Evolutionary conservation across 2,329 filamentous ascomycete species (phyloP).

Genomic region (Fusarium lateritium): DNA sequence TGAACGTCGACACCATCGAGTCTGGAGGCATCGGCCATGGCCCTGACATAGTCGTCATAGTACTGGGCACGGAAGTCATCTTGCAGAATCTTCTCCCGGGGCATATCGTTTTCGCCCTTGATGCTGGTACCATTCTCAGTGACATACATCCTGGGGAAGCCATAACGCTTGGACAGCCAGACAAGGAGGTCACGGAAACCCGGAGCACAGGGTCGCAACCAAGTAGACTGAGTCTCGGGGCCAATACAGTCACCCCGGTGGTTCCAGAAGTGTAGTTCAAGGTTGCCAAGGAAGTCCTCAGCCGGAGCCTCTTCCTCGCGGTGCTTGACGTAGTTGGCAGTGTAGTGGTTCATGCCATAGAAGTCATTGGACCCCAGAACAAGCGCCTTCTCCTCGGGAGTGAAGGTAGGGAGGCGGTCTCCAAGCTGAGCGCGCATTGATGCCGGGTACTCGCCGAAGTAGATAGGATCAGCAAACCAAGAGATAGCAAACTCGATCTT

Average conservation of each 20-base stretch:
- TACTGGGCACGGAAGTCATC: conserved; percentile 88
- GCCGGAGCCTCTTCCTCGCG: conserved; percentile 71
- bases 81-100: conserved; percentile 78
- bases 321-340: conserved; percentile 87
- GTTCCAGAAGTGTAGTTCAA: conserved; percentile 79
- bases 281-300: conserved; percentile 81
- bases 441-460: conserved; percentile 86
- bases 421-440: conserved; percentile 88
- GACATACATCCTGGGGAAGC: conserved; percentile 83
- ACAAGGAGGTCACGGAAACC: conserved; percentile 84
- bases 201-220: conserved; percentile 81
- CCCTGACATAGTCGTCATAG: conserved; percentile 82
- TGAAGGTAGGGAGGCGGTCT: conserved; percentile 81
- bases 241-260: conserved; percentile 83
- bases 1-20: conserved; percentile 83
- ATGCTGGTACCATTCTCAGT: conserved; percentile 91
- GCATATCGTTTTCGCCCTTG: conserved; percentile 85
- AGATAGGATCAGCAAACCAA: conserved; percentile 92
- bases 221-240: conserved; percentile 84
- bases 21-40: conserved; percentile 79
- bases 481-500: conserved; percentile 90
- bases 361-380: conserved; percentile 92
- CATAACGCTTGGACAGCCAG: conserved; percentile 85
- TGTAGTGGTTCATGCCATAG: conserved; percentile 96
- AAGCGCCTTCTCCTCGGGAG: conserved; percentile 78